Evolutionary conservation across 768 basidiomycete genomes (phyloP).

Genomic region (Russula foetens): DNA sequence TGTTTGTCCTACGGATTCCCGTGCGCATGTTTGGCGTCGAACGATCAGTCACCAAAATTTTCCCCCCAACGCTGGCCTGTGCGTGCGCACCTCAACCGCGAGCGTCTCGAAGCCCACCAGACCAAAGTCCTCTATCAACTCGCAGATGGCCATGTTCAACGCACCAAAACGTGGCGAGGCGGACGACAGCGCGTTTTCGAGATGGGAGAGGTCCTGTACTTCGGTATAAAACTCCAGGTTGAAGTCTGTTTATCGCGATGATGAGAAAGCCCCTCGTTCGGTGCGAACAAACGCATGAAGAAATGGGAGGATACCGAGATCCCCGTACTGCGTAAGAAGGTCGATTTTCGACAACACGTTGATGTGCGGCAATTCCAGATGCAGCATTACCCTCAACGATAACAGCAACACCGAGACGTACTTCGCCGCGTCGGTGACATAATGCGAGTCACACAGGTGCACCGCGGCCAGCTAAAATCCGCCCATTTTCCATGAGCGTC

Average conservation of each 20-base stretch:
- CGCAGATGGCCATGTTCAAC: conserved; percentile 85
- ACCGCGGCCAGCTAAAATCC: conserved; percentile 38
- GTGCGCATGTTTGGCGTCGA: background rate
- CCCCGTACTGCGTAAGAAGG: conserved; percentile 82
- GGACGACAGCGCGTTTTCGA: conserved; percentile 64
- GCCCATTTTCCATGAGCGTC: background rate
- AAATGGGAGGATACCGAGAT: conserved; percentile 52
- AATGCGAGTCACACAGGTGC: conserved; percentile 94
- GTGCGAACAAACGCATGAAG: too few relatives aligned
- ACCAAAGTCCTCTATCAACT: conserved; percentile 87
- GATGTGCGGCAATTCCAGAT: conserved; percentile 94
- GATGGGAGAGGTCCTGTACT: conserved; percentile 89
- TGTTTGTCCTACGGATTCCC: conserved; percentile 62
- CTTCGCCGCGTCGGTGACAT: conserved; percentile 92
- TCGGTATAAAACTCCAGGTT: conserved; percentile 98
- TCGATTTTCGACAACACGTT: conserved; percentile 97
- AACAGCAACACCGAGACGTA: conserved; percentile 90
- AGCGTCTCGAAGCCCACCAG: conserved; percentile 95
- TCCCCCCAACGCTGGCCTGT: too few relatives aligned
- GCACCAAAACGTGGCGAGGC: conserved; percentile 62
- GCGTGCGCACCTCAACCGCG: conserved; percentile 72
- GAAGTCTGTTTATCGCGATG: conserved; percentile 60
- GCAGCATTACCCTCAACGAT: conserved; percentile 94
- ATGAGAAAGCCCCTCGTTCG: background rate
- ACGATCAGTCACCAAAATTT: too few relatives aligned